phyloP scores from a whole-genome alignment of 2,329 filamentous ascomycete genomes.

The Fonsecaea nubica region DNA sequence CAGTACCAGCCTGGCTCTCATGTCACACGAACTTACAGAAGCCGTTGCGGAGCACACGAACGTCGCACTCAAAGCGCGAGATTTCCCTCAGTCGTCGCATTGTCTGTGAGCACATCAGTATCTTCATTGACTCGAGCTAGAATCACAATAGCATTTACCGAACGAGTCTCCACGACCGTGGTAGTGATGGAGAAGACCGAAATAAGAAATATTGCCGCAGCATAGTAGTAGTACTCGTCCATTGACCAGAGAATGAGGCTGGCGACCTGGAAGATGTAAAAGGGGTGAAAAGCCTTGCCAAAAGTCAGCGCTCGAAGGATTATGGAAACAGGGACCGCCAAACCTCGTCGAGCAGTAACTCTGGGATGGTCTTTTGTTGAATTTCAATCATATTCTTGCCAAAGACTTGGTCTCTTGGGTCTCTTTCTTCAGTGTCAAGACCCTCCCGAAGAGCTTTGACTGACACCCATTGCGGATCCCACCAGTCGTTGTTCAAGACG shows the following conservation, averaged over 20 bases:
- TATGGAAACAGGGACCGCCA: slow-evolving; percentile 29
- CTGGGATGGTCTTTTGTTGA: slow-evolving; percentile 80
- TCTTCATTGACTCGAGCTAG: slow-evolving; percentile 26
- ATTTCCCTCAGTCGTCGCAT: slow-evolving; percentile 91
- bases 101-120: slow-evolving; percentile 59
- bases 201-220: slow-evolving; percentile 90
- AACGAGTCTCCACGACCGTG: slow-evolving; percentile 86
- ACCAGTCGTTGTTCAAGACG: slow-evolving; percentile 85
- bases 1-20: background rate
- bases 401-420: slow-evolving; percentile 82
- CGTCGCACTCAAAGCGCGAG: slow-evolving; percentile 92
- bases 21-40: slow-evolving; percentile 70
- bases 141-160: slow-evolving; percentile 60
- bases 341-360: slow-evolving; percentile 88
- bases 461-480: slow-evolving; percentile 86
- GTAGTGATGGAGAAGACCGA: slow-evolving; percentile 90
- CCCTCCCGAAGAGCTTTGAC: slow-evolving; percentile 76
- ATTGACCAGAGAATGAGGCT: slow-evolving; percentile 93
- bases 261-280: slow-evolving; percentile 97
- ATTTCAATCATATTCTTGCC: slow-evolving; percentile 91
- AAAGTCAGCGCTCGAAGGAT: slow-evolving; percentile 25
- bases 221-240: slow-evolving; percentile 98
- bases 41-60: slow-evolving; percentile 88
- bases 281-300: slow-evolving; percentile 83
- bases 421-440: slow-evolving; percentile 86